These are phyloP conservation scores for Candida sphagnicola DNA, from an alignment of 805 yeast genomes.

Conservation along the genomic window DNA sequence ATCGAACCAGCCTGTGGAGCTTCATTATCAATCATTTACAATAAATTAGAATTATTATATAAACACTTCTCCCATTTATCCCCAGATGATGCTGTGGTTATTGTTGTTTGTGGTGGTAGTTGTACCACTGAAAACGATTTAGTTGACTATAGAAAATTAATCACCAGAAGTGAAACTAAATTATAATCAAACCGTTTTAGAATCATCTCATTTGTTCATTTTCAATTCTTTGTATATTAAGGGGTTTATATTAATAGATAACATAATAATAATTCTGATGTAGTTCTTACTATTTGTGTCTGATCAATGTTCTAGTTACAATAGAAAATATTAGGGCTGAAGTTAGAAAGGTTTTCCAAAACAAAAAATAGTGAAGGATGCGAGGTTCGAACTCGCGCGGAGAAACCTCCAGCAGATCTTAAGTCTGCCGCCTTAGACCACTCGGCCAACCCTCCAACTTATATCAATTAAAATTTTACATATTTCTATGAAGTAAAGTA, in stretches of 20 bases:
- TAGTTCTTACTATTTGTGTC: too few relatives aligned
- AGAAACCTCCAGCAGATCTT: slow-evolving; percentile 45
- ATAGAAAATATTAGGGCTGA: too few relatives aligned
- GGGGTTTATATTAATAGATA: neutral
- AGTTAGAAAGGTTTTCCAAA: too few relatives aligned
- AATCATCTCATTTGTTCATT: neutral
- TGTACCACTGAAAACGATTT: slow-evolving; percentile 10
- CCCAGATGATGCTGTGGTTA: slow-evolving; percentile 43
- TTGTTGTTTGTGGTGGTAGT: slow-evolving; percentile 53
- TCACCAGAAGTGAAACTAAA: slow-evolving; percentile 9
- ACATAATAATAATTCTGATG: neutral
- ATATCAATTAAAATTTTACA: neutral
- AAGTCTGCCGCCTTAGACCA: slow-evolving; percentile 52
- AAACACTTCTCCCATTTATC: slow-evolving; percentile 21
- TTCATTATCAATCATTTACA: slow-evolving; percentile 51
- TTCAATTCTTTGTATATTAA: neutral
- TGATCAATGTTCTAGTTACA: too few relatives aligned
- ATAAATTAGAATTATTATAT: slow-evolving; percentile 24
- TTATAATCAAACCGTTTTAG: slow-evolving; percentile 1
- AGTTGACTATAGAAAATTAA: slow-evolving; percentile 5
- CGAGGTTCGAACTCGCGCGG: slow-evolving; percentile 56
- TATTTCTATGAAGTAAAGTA: too few relatives aligned
- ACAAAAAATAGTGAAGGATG: slow-evolving; percentile 42
- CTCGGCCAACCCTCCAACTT: slow-evolving; percentile 48
- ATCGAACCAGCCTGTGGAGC: slow-evolving; percentile 79